Evolutionary conservation across 768 basidiomycete genomes (phyloP), one percentile per base, ranked within the genome.

Genomic region (Chalciporus pseudorubinellus): DNA sequence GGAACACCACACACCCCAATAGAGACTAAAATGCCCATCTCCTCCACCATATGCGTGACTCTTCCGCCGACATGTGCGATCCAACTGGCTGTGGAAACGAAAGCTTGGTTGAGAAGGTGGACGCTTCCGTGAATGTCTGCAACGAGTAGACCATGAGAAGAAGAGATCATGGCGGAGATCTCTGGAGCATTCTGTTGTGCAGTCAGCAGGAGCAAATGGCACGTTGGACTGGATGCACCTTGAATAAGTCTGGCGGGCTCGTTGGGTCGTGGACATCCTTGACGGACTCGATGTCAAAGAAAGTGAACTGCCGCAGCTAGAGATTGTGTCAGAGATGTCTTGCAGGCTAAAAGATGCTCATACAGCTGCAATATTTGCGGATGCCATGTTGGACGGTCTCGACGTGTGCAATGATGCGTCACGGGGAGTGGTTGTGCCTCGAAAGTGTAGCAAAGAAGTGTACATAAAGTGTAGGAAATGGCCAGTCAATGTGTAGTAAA

Each of bases 91-190:
- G 75, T 65, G 1, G 84, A 76, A 61, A 88, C 85, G 62, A 93
- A 92, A 24, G 87, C 81, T 31, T 80, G 74, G 67, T 85, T 83
- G 28, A 94, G 77, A 10, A 88, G 69, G 65, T 92, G 90, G 9
- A 94, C 72, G 54, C 82, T 86, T 11, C 92, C 92, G 67, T 93
- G 87, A 22, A 91, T 85, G 66, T 94, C 92, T 13, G 92, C 92
- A 26, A 91, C 81, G 11, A 93, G 72, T 1, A 89, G 70, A 6
- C 89, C 89, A 45, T 73, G 72, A 14, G 82, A 80, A 0, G 88
- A 86, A 0, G 81, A 75, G 0, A 79, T 67, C 24, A 88, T 74
- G 1, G 82, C 78, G 0, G 92, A 89, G 45, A 94, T 85, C 74
- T 92, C 91, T 44, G 79, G 72, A 1, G 88, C 75, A 50, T 74